Evolutionary conservation across 306 rosid species (phyloP).

Genomic region (Castanea crenata): DNA sequence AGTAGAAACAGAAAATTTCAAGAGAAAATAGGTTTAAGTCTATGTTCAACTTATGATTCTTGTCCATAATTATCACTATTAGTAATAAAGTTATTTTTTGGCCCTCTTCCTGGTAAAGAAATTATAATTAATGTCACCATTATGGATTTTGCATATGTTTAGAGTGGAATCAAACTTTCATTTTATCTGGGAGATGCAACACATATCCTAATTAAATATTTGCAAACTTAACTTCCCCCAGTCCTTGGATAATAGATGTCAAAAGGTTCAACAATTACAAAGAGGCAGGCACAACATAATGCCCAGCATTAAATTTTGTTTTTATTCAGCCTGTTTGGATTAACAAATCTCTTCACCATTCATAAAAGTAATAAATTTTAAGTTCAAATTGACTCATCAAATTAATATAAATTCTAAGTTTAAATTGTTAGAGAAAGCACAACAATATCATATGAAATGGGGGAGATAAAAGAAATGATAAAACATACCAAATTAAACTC

Average conservation of each 20-base stretch:
- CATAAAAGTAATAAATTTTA: neutral
- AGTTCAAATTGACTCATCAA: neutral
- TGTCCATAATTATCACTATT: neutral
- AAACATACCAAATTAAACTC: constrained; percentile 65
- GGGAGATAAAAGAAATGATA: constrained; percentile 7
- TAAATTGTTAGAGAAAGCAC: neutral
- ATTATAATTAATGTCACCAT: neutral
- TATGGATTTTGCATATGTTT: neutral
- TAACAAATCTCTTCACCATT: neutral
- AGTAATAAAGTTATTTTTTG: neutral
- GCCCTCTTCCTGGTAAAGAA: neutral
- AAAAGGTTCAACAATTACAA: neutral
- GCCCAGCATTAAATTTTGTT: neutral
- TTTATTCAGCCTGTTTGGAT: neutral
- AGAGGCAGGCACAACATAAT: neutral
- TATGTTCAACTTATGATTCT: neutral
- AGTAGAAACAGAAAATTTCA: neutral
- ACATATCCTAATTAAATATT: neutral
- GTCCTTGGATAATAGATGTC: neutral
- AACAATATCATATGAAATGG: neutral
- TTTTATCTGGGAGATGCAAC: neutral
- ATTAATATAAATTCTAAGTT: neutral
- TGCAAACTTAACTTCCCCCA: neutral
- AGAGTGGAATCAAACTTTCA: neutral
- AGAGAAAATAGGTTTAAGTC: neutral